Conservation (phyloP, 2,329 filamentous ascomycete genomes). For the Nakataea oryzae region DNA sequence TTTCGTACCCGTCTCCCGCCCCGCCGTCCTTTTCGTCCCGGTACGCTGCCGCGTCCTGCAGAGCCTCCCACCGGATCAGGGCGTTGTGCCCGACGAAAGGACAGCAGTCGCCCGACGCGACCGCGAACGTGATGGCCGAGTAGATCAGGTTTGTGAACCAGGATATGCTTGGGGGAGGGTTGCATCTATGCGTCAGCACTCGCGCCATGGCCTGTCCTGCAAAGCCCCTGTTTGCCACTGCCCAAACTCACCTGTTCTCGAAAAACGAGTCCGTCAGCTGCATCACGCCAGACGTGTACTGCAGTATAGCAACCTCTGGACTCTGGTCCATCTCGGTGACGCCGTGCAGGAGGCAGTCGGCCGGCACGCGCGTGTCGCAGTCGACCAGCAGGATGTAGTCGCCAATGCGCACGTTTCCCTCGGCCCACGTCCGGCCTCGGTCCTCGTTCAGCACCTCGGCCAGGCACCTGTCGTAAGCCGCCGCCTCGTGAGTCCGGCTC, state of each 20-base stretch:
- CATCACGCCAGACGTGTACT: constrained; percentile 68
- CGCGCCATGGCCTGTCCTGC: no score
- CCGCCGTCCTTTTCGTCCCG: constrained; percentile 38
- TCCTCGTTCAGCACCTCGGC: constrained; percentile 36
- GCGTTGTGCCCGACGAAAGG: constrained; percentile 74
- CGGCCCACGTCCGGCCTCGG: constrained; percentile 42
- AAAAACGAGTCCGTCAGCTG: constrained; percentile 64
- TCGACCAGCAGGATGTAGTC: constrained; percentile 43
- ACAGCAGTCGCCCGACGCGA: constrained; percentile 61
- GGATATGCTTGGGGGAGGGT: constrained; percentile 56
- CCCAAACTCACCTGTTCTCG: no score
- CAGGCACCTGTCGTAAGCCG: constrained; percentile 33
- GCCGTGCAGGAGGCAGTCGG: constrained; percentile 58
- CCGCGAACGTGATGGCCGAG: constrained; percentile 59
- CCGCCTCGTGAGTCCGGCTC: no score
- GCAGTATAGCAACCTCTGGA: constrained; percentile 60
- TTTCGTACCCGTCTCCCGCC: constrained; percentile 50
- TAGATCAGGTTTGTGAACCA: constrained; percentile 76
- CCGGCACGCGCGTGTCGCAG: constrained; percentile 51
- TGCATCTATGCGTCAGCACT: constrained; percentile 47
- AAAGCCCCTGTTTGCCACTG: no score
- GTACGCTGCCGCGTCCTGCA: constrained; percentile 33
- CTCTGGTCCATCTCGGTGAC: constrained; percentile 61
- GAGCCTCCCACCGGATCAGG: constrained; percentile 52
- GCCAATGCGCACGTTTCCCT: constrained; percentile 44